A percentile compares a stretch with the other conserved stretches of the same genome.
Evolutionary conservation across 257 asterid species (phyloP).

Genomic region (Coffea eugenioides): DNA sequence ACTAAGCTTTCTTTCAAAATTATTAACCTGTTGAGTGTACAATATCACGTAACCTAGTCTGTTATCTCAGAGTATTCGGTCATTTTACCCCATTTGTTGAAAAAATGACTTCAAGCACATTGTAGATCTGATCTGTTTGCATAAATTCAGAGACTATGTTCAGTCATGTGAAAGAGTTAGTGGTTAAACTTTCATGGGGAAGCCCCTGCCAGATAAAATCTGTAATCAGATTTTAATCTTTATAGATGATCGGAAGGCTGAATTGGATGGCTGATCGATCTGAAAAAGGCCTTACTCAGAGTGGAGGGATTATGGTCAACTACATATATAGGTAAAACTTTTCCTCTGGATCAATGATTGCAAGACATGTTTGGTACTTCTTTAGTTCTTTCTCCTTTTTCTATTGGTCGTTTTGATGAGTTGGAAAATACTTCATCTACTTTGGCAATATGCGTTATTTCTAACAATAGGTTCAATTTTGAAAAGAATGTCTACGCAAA

Average conservation of each 20-base stretch:
- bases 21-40: neutral
- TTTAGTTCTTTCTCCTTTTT: neutral
- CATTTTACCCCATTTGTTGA: too few species aligned
- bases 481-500: neutral
- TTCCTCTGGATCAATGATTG: constrained; percentile 2
- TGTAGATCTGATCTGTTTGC: neutral
- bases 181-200: neutral
- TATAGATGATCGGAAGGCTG: constrained; percentile 79
- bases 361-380: neutral
- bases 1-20: neutral
- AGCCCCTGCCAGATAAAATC: constrained; percentile 10
- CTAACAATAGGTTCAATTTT: neutral
- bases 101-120: neutral
- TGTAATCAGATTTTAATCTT: neutral
- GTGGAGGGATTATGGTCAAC: constrained; percentile 95
- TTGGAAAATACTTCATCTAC: neutral
- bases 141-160: neutral
- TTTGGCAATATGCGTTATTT: neutral
- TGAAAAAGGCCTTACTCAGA: constrained; percentile 73
- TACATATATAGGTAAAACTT: constrained; percentile 68
- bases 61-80: neutral
- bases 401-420: neutral
- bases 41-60: neutral
- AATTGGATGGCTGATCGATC: constrained; percentile 98
- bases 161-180: neutral